Percentiles rank a stretch among this genome's conserved stretches.
Evolutionary conservation across 371 early-diverging fungal species (phyloP).

Genomic region (Mortierella sp.): DNA sequence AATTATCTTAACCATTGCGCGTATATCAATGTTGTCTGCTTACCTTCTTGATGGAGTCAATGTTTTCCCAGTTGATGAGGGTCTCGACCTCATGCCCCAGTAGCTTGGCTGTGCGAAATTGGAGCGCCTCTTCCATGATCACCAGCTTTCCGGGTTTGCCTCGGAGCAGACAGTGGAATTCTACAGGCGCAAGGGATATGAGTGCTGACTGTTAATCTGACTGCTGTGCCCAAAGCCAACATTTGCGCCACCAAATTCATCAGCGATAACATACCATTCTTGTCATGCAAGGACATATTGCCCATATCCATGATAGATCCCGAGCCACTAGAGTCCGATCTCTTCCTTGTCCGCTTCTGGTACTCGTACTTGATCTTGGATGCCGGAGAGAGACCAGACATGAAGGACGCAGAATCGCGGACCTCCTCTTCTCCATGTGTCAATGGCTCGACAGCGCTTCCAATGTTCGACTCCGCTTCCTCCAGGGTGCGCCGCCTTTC

Average conservation of each 20-base stretch:
- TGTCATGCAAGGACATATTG: conserved; percentile 4
- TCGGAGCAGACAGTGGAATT: conserved; percentile 47
- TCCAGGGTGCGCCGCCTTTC: conserved; percentile 8
- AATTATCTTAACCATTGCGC: neutral
- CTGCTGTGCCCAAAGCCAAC: neutral
- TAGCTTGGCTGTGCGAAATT: conserved; percentile 46
- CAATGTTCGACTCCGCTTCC: neutral
- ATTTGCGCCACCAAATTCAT: neutral
- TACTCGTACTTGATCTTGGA: conserved; percentile 53
- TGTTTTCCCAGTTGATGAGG: conserved; percentile 35
- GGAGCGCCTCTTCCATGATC: conserved; percentile 45
- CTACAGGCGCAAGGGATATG: neutral
- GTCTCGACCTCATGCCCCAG: conserved; percentile 45
- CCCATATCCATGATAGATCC: conserved; percentile 5
- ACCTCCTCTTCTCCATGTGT: conserved; percentile 7
- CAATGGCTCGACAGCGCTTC: neutral
- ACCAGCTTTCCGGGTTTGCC: conserved; percentile 55
- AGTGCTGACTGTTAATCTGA: neutral
- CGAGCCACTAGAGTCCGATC: conserved; percentile 17
- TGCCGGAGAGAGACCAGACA: conserved; percentile 31
- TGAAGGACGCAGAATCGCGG: conserved; percentile 16
- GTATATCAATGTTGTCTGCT: neutral
- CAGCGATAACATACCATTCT: conserved; percentile 4
- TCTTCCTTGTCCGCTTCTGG: conserved; percentile 31
- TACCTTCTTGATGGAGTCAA: conserved; percentile 55